A percentile compares a stretch with the other conserved stretches of the same genome.
Conservation (phyloP, 1,284 basidiomycete species). For the Rhodotorula sp. region DNA sequence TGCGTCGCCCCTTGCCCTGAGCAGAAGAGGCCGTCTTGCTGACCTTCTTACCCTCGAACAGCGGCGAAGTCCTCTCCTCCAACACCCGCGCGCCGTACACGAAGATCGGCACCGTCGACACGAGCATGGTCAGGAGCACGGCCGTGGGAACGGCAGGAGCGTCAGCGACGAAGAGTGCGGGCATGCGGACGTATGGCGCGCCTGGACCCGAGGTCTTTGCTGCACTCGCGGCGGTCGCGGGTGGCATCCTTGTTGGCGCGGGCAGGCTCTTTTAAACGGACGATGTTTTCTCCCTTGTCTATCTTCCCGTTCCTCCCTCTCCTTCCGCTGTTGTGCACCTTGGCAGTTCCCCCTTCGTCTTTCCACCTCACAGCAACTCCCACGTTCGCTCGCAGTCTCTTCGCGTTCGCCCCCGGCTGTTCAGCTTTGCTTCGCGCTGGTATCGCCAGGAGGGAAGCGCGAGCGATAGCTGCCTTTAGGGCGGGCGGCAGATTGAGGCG, state of each 20-base stretch:
- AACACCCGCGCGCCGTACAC: slow-evolving; percentile 23
- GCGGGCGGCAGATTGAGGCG: too few relatives aligned
- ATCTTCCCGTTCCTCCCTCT: neutral
- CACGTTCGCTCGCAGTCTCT: too few relatives aligned
- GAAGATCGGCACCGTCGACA: slow-evolving; percentile 22
- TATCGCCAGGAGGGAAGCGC: too few relatives aligned
- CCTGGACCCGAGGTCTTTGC: neutral
- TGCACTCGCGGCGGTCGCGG: neutral
- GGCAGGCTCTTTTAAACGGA: neutral
- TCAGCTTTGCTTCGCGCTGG: too few relatives aligned
- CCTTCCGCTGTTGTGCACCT: neutral
- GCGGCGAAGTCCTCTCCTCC: slow-evolving; percentile 20
- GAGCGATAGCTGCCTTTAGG: too few relatives aligned
- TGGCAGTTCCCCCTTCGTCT: neutral
- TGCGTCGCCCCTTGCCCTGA: neutral
- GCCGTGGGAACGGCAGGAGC: neutral
- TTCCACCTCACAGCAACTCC: neutral
- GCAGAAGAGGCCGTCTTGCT: neutral
- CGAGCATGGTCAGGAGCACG: slow-evolving; percentile 7
- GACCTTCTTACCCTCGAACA: neutral
- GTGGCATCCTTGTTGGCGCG: neutral
- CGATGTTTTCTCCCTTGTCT: neutral
- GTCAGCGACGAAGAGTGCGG: neutral
- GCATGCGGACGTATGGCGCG: neutral
- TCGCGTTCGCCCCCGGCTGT: too few relatives aligned